Evolutionary conservation across 2,329 filamentous ascomycete species (phyloP).

Genomic region (Spiromastix sp.): DNA sequence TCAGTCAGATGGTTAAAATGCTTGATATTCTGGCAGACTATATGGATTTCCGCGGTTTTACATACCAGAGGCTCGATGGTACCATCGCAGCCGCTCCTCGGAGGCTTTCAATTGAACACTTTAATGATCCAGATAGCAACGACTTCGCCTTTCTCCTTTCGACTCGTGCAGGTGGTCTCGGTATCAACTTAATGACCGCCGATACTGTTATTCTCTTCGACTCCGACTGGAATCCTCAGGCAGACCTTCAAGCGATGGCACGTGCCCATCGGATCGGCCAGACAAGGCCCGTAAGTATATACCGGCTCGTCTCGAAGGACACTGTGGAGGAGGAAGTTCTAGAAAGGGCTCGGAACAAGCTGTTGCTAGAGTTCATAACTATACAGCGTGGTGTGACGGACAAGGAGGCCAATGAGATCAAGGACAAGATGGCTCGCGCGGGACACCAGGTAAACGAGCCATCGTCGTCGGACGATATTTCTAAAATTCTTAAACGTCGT

Average conservation of each 20-base stretch:
- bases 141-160: constrained; percentile 96
- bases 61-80: constrained; percentile 89
- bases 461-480: constrained; percentile 87
- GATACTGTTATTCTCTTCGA: constrained; percentile 93
- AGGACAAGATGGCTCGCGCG: constrained; percentile 64
- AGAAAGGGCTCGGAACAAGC: constrained; percentile 91
- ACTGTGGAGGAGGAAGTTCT: constrained; percentile 97
- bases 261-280: constrained; percentile 96
- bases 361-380: constrained; percentile 92
- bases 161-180: constrained; percentile 85
- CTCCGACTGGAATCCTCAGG: constrained; percentile 97
- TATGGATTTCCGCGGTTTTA: constrained; percentile 81
- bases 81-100: constrained; percentile 83
- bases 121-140: constrained; percentile 90
- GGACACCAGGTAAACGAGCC: constrained; percentile 56
- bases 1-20: constrained; percentile 99
- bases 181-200: constrained; percentile 92
- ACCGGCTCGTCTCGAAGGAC: constrained; percentile 92
- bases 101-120: constrained; percentile 93
- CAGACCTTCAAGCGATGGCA: constrained; percentile 96
- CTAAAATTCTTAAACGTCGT: constrained; percentile 88
- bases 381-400: constrained; percentile 96
- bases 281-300: constrained; percentile 91
- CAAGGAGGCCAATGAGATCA: constrained; percentile 75
- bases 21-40: constrained; percentile 94